A percentile compares a stretch with the other conserved stretches of the same genome.
These are phyloP conservation scores for Dacryopinax primogenitus DNA, from an alignment of 768 basidiomycete species.

Conservation along the genomic window DNA sequence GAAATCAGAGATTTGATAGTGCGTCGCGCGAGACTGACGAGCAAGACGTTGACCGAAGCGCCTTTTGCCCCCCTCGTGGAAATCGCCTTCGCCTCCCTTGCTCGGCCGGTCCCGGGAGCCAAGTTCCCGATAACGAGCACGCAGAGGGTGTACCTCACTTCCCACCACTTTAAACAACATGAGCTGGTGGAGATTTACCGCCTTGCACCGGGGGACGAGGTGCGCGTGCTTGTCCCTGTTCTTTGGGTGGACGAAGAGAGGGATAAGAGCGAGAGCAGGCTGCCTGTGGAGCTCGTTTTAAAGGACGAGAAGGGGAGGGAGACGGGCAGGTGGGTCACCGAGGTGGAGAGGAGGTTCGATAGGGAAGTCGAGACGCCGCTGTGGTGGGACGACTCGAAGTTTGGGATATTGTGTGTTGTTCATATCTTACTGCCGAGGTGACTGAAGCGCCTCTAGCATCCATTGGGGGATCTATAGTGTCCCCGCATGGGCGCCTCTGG, in stretches of 20 bases:
- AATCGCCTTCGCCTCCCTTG: conserved; percentile 5
- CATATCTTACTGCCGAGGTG: conserved; percentile 5
- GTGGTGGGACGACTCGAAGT: conserved; percentile 43
- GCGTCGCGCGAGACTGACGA: background rate
- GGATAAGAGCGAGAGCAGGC: conserved; percentile 22
- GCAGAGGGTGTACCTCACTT: background rate
- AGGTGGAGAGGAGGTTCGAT: conserved; percentile 30
- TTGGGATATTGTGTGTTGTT: conserved; percentile 40
- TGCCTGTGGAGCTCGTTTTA: conserved; percentile 24
- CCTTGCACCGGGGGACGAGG: conserved; percentile 42
- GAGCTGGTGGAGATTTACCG: conserved; percentile 33
- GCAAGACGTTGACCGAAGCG: background rate
- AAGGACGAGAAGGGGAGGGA: conserved; percentile 28
- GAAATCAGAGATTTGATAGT: background rate
- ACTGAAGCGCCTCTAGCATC: conserved; percentile 25
- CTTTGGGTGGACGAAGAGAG: conserved; percentile 18
- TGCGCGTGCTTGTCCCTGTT: conserved; percentile 39
- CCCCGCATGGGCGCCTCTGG: conserved; percentile 11
- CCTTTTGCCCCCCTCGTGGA: background rate
- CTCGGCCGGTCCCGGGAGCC: background rate
- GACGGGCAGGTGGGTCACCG: conserved; percentile 1
- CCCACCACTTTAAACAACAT: conserved; percentile 30
- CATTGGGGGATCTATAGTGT: conserved; percentile 30
- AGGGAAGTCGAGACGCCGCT: conserved; percentile 29
- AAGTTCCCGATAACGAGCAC: background rate